Evolutionary conservation across 1,139 yeast genomes (phyloP), one percentile per base, ranked within the genome.

Genomic region (Meyerozyma guilliermondii): DNA sequence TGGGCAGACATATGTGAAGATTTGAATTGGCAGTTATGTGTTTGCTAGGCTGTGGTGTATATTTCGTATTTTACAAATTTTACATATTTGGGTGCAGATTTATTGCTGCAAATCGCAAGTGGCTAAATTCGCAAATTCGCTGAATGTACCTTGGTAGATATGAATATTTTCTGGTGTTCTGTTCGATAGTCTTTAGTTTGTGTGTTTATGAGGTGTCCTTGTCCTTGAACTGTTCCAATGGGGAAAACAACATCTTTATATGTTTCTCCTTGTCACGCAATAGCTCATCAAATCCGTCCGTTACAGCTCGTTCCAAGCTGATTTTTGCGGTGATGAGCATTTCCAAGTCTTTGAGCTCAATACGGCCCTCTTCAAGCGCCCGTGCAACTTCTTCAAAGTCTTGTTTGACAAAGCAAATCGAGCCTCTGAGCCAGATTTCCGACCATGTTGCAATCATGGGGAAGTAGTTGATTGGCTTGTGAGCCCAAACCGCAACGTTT

Each of bases 371-470:
- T 20, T 62, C 63, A 27, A 68, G 55, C 7, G 72, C 66, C 5
- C 51, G 48, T 13, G 66, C 56, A n/a, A 66, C 74, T 30, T 58
- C 59, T 42, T 58, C 62, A 43, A 68, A 69, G 48, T 69, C 74
- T 39, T 54, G 48, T 29, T 60, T 62, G 6, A 65, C 65, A 49
- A 66, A 69, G 48, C 74, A 65, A 59, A 69, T 68, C 8, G 71
- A 65, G 11, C 74, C 75, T 3, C 73, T 66, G 23, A 70, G 59
- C 8, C 53, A 46, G 41, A 65, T 67, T 50, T 69, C 74, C 37
- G 65, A 59, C 49, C 60, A 58, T 2, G 74, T 69, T 14, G 68
- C 52, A 41, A 60, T 61, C 74, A 69, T 68, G 22, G 71, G 73
- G 35, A 56, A 61, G 44, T 57, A 65, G 22, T 60, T 58, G 17